Base-by-base conservation (phyloP, 1,284 basidiomycete species). In the Moniliophthora roreri region DNA sequence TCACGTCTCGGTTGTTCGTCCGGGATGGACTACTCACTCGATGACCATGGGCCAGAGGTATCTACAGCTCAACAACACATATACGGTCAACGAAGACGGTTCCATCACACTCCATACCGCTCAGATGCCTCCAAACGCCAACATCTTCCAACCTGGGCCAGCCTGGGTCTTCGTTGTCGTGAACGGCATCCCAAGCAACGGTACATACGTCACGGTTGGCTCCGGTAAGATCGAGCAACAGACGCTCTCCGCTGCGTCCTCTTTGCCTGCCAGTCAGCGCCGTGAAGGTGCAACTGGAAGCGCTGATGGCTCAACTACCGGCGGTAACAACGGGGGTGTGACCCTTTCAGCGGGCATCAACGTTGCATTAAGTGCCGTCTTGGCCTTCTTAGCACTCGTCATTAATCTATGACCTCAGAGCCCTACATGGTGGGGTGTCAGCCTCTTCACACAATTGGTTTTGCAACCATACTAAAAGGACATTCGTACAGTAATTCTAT, bases 1-100 rank as follows among this genome's bases (percentile, higher is more conserved):
- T 39, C 89, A 84, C 18, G 89, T 95, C 16, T 84, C 87, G 53
- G 71, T 98, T 60, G 78, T 92, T 57, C 89, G 96, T 56, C 81
- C 87, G 23, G 95, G 95, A n/a, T 58, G 56, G 56, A 58, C 56
- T 11, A 58, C 56, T 35, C 56, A 58, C 32, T 46, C 50, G 32
- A 81, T 87, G 72, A 84, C 84, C 72, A 84, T 82, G 77, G 79
- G 79, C 11, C 80, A 81, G 57, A 71, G 80, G 2, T 71, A 68
- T 54, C 60, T 78, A 34, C 69, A 75, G 59, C 62, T 82, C 41
- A 74, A 81, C 66, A 69, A 75, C 66, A 72, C 79, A n/a, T 87
- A 78, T 65, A 81, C 77, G 0, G 79, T 80, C 56, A 76, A 80
- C 60, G 68, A 68, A 26, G 78, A 86, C 59, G 81, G 82, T 5